Base-by-base conservation (phyloP, 495 filamentous ascomycete species). In the Neurospora africana region DNA sequence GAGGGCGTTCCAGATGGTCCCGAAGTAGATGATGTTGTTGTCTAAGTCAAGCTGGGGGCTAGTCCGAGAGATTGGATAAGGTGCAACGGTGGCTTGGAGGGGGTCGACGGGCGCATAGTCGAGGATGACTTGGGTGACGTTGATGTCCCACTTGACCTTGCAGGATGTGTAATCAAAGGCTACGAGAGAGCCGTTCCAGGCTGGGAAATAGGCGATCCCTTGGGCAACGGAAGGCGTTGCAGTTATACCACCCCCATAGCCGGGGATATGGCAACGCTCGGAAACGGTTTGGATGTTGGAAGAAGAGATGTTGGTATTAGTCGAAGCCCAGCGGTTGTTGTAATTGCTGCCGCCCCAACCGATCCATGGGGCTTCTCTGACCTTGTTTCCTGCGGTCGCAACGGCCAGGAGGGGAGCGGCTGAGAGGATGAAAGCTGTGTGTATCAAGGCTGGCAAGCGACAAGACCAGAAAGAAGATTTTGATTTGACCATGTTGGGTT, bases 151-250 rank as follows among this genome's bases (percentile, higher is more conserved):
- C 15, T 75, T 67, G 30, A 82, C 74, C 53, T 75, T 53, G 74
- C 79, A 82, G 11, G 74, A 72, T 37, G 71, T 68, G 71, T 77
- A 82, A 72, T 83, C 72, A n/a, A 83, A 72, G 8, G 81, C 81
- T 17, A 79, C 76, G 71, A 82, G 78, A 2, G 75, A 73, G 68
- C 79, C 81, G 70, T 78, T 75, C 78, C 78, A 82, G 17, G 80
- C 81, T 15, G 81, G 81, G 69, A 75, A 83, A 70, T 81, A 83
- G 41, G 73, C 81, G 3, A 74, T 74, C 65, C 77, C 70, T 35
- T 69, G 73, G 23, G 23, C 10, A 4, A 79, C 72, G 2, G 77
- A 73, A 4, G 81, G 79, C 35, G 81, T 77, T 4, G 80, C 76
- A 70, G 78, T 81, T 41, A 79, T 75, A 1, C 81, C 80, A n/a